Evolutionary conservation across 2,329 filamentous ascomycete species (phyloP).

Genomic region (Xylariaceae sp.): DNA sequence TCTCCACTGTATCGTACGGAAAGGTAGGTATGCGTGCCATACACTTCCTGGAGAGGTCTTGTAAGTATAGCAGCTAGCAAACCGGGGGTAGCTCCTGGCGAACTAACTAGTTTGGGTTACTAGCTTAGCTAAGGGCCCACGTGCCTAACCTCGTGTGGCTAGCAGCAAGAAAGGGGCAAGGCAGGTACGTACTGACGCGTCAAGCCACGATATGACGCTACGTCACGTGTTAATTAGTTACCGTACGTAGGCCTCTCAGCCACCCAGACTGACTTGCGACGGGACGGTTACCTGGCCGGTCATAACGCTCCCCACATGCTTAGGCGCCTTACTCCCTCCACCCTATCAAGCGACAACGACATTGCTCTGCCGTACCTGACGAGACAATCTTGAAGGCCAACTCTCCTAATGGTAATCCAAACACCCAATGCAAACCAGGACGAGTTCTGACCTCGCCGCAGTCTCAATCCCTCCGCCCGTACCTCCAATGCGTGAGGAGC

Average conservation of each 20-base stretch:
- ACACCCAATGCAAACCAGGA: neutral
- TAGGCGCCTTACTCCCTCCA: slow-evolving; percentile 1
- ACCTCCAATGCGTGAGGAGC: slow-evolving; percentile 92
- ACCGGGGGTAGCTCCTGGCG: neutral
- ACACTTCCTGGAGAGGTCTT: no score
- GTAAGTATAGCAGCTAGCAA: no score
- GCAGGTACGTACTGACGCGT: neutral
- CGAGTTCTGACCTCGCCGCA: slow-evolving; percentile 33
- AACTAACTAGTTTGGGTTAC: neutral
- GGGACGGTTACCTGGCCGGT: neutral
- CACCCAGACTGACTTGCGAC: neutral
- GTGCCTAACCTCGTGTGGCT: neutral
- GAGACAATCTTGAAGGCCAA: slow-evolving; percentile 11
- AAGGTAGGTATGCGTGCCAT: no score
- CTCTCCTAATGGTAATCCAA: slow-evolving; percentile 22
- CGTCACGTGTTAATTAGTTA: slow-evolving; percentile 18
- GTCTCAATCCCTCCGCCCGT: slow-evolving; percentile 96
- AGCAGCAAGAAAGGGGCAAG: neutral
- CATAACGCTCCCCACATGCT: neutral
- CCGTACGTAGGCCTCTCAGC: neutral
- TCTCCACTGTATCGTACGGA: no score
- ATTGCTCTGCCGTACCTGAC: neutral
- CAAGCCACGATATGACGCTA: slow-evolving; percentile 16
- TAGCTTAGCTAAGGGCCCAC: neutral
- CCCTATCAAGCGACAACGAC: slow-evolving; percentile 11